A percentile compares a stretch with the other conserved stretches of the same genome.
These are phyloP conservation scores for Chrysochromulina tobinii DNA, from an alignment of 78 protist species.

Conservation along the genomic window DNA sequence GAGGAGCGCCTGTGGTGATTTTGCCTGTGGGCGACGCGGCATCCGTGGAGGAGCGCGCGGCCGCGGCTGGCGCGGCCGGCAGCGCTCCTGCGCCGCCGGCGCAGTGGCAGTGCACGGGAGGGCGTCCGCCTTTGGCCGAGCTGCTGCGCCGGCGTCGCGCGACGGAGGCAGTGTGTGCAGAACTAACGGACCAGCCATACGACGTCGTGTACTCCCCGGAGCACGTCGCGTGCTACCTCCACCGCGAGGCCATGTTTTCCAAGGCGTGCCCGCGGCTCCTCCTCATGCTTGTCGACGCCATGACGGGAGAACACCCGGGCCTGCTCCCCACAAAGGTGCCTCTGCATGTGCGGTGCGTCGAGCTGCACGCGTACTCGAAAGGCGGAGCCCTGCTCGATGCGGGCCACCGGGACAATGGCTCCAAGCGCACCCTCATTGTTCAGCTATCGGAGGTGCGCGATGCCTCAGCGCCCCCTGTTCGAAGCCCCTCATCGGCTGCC, in stretches of 20 bases:
- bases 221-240: background rate
- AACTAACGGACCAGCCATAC: background rate
- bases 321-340: background rate
- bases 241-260: background rate
- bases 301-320: background rate
- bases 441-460: background rate
- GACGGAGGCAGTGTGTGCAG: too few species aligned
- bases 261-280: background rate
- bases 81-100: too few species aligned
- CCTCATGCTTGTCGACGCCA: background rate
- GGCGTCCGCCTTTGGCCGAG: too few species aligned
- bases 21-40: too few species aligned
- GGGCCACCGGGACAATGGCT: conserved; percentile 8
- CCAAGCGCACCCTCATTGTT: background rate
- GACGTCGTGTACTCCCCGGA: background rate
- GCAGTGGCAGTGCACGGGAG: too few species aligned
- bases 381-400: background rate
- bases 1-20: too few species aligned
- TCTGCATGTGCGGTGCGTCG: conserved; percentile 8
- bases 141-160: too few species aligned
- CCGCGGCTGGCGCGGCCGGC: too few species aligned
- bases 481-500: too few species aligned
- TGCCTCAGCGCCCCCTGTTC: too few species aligned
- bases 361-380: background rate
- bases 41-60: too few species aligned